Conservation (phyloP, 768 basidiomycete species). For the Amanita inopinata region DNA sequence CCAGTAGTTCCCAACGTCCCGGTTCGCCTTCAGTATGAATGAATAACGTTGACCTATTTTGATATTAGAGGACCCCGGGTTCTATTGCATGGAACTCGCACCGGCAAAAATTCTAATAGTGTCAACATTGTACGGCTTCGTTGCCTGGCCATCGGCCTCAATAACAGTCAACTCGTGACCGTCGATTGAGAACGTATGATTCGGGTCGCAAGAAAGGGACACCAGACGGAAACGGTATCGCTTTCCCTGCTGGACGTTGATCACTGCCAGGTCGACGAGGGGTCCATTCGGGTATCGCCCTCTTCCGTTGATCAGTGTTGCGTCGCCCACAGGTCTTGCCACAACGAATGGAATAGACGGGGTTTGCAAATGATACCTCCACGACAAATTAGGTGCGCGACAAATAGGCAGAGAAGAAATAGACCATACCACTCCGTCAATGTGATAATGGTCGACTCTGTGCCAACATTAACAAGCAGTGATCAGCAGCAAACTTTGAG, state of each 20-base stretch:
- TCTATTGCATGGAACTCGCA: too few relatives aligned
- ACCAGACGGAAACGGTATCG: slow-evolving; percentile 49
- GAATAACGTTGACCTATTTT: slow-evolving; percentile 33
- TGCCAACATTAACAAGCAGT: neutral
- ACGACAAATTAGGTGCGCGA: neutral
- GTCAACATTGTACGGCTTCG: slow-evolving; percentile 26
- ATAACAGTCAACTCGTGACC: slow-evolving; percentile 33
- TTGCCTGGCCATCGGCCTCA: slow-evolving; percentile 28
- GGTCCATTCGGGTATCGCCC: slow-evolving; percentile 39
- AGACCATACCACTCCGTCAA: slow-evolving; percentile 35
- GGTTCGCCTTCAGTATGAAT: slow-evolving; percentile 29
- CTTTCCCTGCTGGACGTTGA: slow-evolving; percentile 29
- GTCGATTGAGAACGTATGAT: slow-evolving; percentile 34
- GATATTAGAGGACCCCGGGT: too few relatives aligned
- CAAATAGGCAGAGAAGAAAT: neutral
- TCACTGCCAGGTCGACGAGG: slow-evolving; percentile 27
- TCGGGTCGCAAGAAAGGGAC: slow-evolving; percentile 38
- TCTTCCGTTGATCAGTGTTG: slow-evolving; percentile 43
- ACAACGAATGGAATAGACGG: slow-evolving; percentile 13
- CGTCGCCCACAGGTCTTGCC: too few relatives aligned
- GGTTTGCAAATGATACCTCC: slow-evolving; percentile 28
- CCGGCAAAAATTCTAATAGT: slow-evolving; percentile 30
- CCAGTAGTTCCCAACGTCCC: slow-evolving; percentile 34
- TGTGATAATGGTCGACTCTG: slow-evolving; percentile 33
- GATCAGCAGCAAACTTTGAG: neutral